phyloP scores from a whole-genome alignment of 805 yeast genomes.

The Jamesozyma hellenica region DNA sequence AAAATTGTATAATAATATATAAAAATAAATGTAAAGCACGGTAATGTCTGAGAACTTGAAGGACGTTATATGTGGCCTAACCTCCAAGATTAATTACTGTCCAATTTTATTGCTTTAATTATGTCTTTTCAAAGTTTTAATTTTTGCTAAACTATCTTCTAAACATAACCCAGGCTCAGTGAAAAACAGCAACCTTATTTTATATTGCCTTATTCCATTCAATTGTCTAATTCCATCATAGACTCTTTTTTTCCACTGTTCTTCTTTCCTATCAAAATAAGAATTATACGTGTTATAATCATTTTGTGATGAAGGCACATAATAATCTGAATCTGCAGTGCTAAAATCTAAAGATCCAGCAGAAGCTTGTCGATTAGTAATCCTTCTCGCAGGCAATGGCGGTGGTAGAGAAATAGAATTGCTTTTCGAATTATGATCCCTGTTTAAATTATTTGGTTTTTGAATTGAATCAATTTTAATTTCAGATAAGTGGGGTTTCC shows the following conservation, averaged over 20 bases:
- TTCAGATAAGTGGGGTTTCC: conserved; percentile 14
- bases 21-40: no score
- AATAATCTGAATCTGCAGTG: conserved; percentile 3
- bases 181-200: conserved; percentile 23
- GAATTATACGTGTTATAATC: conserved; percentile 20
- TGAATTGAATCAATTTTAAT: conserved; percentile 10
- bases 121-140: neutral
- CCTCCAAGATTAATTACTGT: no score
- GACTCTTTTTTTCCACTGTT: conserved; percentile 48
- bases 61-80: no score
- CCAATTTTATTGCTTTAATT: no score
- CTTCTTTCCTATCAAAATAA: conserved; percentile 39
- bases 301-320: conserved; percentile 23
- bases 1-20: no score
- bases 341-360: neutral
- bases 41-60: no score
- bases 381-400: neutral
- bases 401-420: neutral
- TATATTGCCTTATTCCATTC: conserved; percentile 10
- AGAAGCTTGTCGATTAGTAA: no score
- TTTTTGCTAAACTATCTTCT: neutral
- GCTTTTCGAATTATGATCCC: no score
- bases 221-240: conserved; percentile 29
- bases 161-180: conserved; percentile 18
- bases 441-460: conserved; percentile 1